Percentiles rank a stretch among this genome's conserved stretches.
Conservation (phyloP, 148 eudicot species). For the Mesembryanthemum crystallinum region DNA sequence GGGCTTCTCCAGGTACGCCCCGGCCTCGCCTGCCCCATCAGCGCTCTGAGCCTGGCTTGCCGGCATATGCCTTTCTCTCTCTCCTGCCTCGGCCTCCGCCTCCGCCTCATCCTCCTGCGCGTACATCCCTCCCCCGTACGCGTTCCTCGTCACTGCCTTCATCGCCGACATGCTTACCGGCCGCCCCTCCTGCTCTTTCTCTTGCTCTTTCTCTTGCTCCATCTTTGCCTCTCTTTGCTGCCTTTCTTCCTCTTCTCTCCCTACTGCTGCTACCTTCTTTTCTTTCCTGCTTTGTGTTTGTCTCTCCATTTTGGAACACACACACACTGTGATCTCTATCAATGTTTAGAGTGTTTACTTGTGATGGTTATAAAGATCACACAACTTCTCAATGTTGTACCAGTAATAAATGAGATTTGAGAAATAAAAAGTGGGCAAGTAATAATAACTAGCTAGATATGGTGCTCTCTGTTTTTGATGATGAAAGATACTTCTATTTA, state of each 20-base stretch:
- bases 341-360: too few relatives aligned
- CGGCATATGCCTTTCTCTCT: slow-evolving; percentile 25
- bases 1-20: slow-evolving; percentile 35
- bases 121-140: slow-evolving; percentile 88
- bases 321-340: too few relatives aligned
- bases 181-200: neutral
- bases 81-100: neutral
- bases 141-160: slow-evolving; percentile 52
- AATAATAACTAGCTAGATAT: too few relatives aligned
- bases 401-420: too few relatives aligned
- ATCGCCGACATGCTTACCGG: slow-evolving; percentile 40
- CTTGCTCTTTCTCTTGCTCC: slow-evolving; percentile 3
- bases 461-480: too few relatives aligned
- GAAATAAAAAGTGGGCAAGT: too few relatives aligned
- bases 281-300: slow-evolving; percentile 3
- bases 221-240: too few relatives aligned
- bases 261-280: neutral
- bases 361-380: too few relatives aligned
- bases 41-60: slow-evolving; percentile 79
- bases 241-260: neutral
- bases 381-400: too few relatives aligned
- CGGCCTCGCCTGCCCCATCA: slow-evolving; percentile 56
- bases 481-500: too few relatives aligned
- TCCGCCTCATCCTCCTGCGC: slow-evolving; percentile 26
- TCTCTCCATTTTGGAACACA: slow-evolving; percentile 16